phyloP scores from a whole-genome alignment of 2,329 filamentous ascomycete genomes.

The Fusarium ramigenum region DNA sequence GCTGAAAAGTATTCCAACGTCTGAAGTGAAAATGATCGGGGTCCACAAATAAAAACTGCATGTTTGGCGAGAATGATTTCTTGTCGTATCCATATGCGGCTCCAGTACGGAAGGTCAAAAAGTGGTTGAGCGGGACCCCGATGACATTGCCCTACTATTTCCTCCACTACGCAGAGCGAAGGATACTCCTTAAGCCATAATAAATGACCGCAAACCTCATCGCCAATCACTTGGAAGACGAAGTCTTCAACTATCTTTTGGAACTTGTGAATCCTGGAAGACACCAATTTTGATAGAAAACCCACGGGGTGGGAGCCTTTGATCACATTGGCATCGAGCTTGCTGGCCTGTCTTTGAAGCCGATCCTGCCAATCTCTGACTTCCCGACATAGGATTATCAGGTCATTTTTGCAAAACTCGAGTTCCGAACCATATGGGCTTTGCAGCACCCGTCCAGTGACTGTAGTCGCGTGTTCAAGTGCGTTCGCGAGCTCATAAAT shows the following conservation, averaged over 20 bases:
- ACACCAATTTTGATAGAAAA: neutral
- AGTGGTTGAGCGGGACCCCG: neutral
- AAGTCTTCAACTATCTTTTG: neutral
- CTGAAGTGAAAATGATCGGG: neutral
- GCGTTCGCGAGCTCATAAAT: neutral
- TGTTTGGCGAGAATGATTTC: neutral
- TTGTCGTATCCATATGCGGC: neutral
- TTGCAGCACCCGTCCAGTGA: neutral
- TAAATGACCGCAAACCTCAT: neutral
- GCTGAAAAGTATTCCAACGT: neutral
- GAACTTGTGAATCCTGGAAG: neutral
- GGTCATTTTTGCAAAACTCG: neutral
- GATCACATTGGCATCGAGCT: neutral
- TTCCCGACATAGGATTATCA: neutral
- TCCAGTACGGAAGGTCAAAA: neutral
- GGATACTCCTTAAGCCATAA: neutral
- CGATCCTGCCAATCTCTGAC: neutral
- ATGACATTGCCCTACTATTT: neutral
- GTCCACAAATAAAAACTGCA: neutral
- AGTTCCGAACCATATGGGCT: neutral
- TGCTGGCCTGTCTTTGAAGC: neutral
- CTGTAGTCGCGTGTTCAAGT: neutral
- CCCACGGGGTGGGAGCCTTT: neutral
- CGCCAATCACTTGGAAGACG: fast-evolving
- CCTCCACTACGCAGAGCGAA: neutral